A percentile compares a stretch with the other conserved stretches of the same genome.
phyloP scores from a whole-genome alignment of 345 rosid genomes.

The Salix caprea region DNA sequence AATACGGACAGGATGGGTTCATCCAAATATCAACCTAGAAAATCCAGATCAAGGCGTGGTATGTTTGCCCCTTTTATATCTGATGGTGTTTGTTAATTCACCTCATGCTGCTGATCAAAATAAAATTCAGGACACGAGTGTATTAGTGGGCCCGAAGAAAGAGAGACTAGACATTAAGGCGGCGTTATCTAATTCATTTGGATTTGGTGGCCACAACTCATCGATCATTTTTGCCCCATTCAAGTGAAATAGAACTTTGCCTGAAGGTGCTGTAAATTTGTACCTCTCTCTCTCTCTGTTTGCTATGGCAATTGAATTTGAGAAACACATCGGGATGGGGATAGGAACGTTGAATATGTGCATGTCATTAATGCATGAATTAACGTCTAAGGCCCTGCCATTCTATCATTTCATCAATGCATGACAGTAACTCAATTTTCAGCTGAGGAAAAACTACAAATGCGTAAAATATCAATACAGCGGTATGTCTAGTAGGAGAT shows the following conservation, averaged over 20 bases:
- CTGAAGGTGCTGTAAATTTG: conserved; percentile 6
- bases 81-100: background rate
- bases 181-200: conserved; percentile 86
- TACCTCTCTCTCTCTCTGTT: background rate
- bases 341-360: background rate
- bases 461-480: background rate
- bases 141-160: conserved; percentile 80
- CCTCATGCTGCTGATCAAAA: background rate
- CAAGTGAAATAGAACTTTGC: conserved; percentile 36
- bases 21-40: conserved; percentile 90
- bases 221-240: conserved; percentile 88
- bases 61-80: conserved; percentile 16
- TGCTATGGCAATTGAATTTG: background rate
- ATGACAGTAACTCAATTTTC: background rate
- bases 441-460: background rate
- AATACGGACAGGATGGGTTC: conserved; percentile 90
- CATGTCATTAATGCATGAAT: background rate
- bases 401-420: background rate
- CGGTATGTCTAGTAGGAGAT: background rate
- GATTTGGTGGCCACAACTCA: conserved; percentile 97
- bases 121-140: conserved; percentile 51
- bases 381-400: background rate
- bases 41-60: conserved; percentile 80
- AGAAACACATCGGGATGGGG: background rate
- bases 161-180: conserved; percentile 77